These are phyloP conservation scores for Haplosporangium gracile DNA, from an alignment of 192 early-diverging fungal genomes.

Conservation along the genomic window DNA sequence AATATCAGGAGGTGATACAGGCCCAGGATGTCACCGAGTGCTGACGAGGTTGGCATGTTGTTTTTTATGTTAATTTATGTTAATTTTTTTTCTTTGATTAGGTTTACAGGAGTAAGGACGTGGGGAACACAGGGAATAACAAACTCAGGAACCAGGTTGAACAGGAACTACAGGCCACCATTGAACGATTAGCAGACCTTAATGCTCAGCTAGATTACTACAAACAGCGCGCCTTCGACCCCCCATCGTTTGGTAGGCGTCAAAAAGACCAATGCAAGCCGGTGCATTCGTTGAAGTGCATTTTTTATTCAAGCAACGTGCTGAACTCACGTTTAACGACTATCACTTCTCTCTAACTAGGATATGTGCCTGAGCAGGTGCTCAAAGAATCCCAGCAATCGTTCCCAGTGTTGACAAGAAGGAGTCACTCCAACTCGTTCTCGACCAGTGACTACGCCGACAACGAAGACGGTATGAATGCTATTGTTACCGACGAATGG, in stretches of 20 bases:
- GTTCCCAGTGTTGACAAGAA: conserved; percentile 20
- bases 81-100: not conserved
- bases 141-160: conserved; percentile 46
- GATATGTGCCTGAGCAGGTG: conserved; percentile 30
- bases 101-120: conserved; percentile 41
- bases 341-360: conserved; percentile 6
- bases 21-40: not conserved
- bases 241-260: conserved; percentile 38
- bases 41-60: not conserved
- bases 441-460: conserved; percentile 55
- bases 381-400: conserved; percentile 39
- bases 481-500: not conserved
- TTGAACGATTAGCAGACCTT: conserved; percentile 38
- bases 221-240: conserved; percentile 48
- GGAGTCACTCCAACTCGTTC: conserved; percentile 55
- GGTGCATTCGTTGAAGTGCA: not conserved
- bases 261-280: too few relatives aligned
- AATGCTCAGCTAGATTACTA: conserved; percentile 48
- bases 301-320: not conserved
- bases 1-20: not conserved
- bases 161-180: conserved; percentile 34
- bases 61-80: not conserved
- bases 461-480: conserved; percentile 45
- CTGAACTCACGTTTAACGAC: not conserved
- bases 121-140: conserved; percentile 47